Base-by-base conservation (phyloP, 805 yeast species). In the Torulaspora franciscae region DNA sequence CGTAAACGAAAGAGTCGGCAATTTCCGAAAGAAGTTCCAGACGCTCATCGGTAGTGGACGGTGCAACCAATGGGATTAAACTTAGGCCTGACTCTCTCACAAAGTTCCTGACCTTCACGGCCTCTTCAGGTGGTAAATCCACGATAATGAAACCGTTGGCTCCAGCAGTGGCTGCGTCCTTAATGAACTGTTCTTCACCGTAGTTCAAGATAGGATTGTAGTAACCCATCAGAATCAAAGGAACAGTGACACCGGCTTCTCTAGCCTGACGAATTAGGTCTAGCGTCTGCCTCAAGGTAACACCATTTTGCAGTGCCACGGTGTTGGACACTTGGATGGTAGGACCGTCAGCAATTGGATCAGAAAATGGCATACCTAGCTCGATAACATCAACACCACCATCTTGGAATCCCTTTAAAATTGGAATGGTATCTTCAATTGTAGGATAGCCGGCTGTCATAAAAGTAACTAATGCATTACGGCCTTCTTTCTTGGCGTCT, bases 261-360 rank as follows among this genome's bases (percentile, higher is more conserved):
- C 99, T 79, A 26, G 98, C 97, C 54, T 76, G 62, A 47, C 71
- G 67, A 22, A 93, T 86, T 36, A 87, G 62, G 11, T 85, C 89
- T 48, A 93, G 69, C 52, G 88, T 81, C 58, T 74, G 72, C 6
- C 70, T 63, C 51, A 88, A 80, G 25, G 88, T 83, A 48, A 89
- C 78, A 10, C 95, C 95, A 58, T 93, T 91, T 22, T 77, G 74
- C 51, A 93, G 74, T 14, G 99, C 93, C n/a, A 70, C 72, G 15
- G 77, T 78, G 69, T 90, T 90, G 30, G 98, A 88, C 27, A 72
- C 80, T 70, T 93, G 99, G 59, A 93, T 93, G 13, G 95, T 87
- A 32, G 98, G 95, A 38, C 99, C 99, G 66, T 93, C 99, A 27
- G 98, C 99, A 64, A 93, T 89, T 30, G 99, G 99, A 65, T 93